phyloP scores from a whole-genome alignment of 2,329 filamentous ascomycete species.

The Talaromyces sp. region DNA sequence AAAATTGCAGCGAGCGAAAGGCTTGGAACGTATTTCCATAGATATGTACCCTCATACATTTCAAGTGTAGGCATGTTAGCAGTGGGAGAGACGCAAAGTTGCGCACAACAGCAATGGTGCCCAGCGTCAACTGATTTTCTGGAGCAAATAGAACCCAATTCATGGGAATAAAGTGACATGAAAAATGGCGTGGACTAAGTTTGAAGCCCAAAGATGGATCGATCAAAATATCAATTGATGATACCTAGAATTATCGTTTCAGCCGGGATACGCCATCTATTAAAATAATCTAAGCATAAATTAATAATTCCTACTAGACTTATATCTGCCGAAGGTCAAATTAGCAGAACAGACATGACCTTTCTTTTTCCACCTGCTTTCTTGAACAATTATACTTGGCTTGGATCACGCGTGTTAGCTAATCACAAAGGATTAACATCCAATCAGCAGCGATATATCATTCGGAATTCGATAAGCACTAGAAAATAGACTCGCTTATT shows the following conservation, averaged over 20 bases:
- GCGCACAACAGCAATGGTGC: background rate
- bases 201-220: background rate
- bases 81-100: background rate
- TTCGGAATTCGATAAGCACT: too few relatives aligned
- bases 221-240: background rate
- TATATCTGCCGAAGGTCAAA: background rate
- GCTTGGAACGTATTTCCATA: slow-evolving; percentile 8
- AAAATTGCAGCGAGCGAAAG: slow-evolving; percentile 2
- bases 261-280: background rate
- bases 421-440: background rate
- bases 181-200: background rate
- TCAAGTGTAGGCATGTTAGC: slow-evolving; percentile 1
- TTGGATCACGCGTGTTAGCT: background rate
- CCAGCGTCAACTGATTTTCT: background rate
- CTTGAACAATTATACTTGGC: background rate
- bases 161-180: background rate
- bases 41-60: background rate
- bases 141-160: background rate
- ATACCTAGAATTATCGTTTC: background rate
- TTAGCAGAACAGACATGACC: background rate
- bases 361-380: background rate
- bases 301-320: background rate
- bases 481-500: background rate
- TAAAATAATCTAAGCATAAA: background rate
- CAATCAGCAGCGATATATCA: background rate